Percentiles rank a stretch among this genome's conserved stretches.
These are phyloP conservation scores for Cladophialophora yegresii DNA, from an alignment of 2,329 filamentous ascomycete species.

Conservation along the genomic window DNA sequence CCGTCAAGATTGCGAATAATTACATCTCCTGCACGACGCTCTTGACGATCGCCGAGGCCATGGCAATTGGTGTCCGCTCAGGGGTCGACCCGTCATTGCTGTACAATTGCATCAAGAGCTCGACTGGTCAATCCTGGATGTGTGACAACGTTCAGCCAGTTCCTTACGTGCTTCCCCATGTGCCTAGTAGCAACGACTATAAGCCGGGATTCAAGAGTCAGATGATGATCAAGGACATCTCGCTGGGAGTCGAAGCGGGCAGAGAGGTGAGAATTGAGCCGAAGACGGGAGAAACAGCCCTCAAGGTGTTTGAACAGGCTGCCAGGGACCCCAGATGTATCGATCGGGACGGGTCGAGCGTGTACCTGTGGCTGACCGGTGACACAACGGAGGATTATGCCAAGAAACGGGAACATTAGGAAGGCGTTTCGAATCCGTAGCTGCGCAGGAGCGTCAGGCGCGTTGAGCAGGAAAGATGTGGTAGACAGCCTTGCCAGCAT, in stretches of 20 bases:
- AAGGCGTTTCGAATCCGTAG: background rate
- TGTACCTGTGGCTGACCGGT: constrained; percentile 17
- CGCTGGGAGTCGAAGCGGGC: constrained; percentile 20
- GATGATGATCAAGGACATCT: constrained; percentile 25
- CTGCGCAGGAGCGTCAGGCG: background rate
- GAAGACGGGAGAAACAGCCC: constrained; percentile 13
- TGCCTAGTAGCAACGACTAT: constrained; percentile 12
- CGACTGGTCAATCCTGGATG: constrained; percentile 23
- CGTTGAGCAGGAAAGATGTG: background rate
- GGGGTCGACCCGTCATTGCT: constrained; percentile 10
- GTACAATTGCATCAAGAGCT: constrained; percentile 16
- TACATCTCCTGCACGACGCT: constrained; percentile 6
- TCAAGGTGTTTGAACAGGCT: constrained; percentile 20
- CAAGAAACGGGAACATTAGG: background rate
- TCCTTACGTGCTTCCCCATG: constrained; percentile 6
- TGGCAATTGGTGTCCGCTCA: constrained; percentile 2
- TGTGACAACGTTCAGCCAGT: constrained; percentile 20
- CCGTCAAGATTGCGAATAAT: constrained; percentile 11
- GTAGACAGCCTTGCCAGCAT: background rate
- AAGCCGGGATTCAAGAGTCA: constrained; percentile 20
- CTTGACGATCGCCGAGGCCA: background rate
- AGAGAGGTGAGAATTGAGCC: constrained; percentile 16
- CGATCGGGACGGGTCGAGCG: constrained; percentile 19
- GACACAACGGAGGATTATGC: constrained; percentile 4
- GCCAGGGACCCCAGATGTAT: constrained; percentile 13